A percentile compares a stretch with the other conserved stretches of the same genome.
Conservation (phyloP, 225 moss, liverwort and hornwort genomes). For the Bryum argenteum region DNA sequence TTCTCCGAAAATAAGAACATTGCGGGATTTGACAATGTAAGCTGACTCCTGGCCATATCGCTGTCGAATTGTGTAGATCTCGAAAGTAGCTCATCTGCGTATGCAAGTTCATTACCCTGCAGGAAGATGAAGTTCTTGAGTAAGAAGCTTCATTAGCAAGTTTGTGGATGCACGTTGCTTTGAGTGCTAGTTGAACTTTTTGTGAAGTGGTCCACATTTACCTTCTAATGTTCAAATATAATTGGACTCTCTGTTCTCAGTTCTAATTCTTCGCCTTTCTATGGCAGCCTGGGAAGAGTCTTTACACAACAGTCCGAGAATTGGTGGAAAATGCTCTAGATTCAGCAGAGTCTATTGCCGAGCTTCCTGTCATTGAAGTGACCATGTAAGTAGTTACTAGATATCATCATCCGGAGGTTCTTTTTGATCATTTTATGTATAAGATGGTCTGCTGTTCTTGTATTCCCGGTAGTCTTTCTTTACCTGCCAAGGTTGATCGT, state of each 20-base stretch:
- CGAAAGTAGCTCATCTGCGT: constrained; percentile 2
- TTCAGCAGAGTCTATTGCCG: constrained; percentile 91
- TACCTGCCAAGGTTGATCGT: not conserved
- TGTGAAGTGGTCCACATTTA: not conserved
- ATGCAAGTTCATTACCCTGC: constrained; percentile 17
- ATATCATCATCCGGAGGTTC: not conserved
- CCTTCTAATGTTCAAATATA: constrained; percentile 3
- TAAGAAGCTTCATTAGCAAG: constrained; percentile 4
- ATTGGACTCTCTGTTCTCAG: constrained; percentile 5
- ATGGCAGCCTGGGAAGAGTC: constrained; percentile 93
- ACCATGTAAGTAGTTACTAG: constrained; percentile 67
- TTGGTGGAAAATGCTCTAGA: constrained; percentile 97
- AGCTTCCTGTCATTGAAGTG: constrained; percentile 91
- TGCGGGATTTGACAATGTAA: constrained; percentile 95
- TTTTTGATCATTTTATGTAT: not conserved
- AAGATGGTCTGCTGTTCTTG: not conserved
- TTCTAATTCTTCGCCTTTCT: constrained; percentile 18
- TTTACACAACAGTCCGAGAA: constrained; percentile 96
- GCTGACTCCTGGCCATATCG: constrained; percentile 4
- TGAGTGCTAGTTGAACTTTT: not conserved
- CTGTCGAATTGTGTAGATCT: not conserved
- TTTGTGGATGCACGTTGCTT: constrained; percentile 2
- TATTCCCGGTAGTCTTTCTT: not conserved
- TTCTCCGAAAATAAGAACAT: constrained; percentile 98
- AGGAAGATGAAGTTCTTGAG: constrained; percentile 16